Base-by-base conservation (phyloP, 257 asterid genomes). In the Nicotiana knightiana region DNA sequence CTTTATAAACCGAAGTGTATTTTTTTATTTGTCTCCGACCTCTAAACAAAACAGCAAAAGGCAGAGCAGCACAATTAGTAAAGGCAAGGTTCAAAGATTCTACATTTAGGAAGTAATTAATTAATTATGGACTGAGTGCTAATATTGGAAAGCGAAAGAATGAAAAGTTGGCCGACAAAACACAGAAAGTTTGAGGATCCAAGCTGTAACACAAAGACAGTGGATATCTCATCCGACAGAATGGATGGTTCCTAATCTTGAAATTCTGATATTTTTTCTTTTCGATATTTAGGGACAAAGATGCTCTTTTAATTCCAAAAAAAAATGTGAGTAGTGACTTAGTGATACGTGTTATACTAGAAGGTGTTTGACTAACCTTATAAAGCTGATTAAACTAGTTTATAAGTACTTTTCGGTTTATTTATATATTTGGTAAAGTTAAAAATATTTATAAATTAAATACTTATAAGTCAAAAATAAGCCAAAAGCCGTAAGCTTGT, bases 231-330 rank as follows among this genome's bases (percentile, higher is more conserved):
- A 16, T 64, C 32, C 63, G 83, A 80, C 77, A 80, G 46, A 64
- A 83, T 24, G 79, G 82, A 83, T 83, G 85, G 85, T 83, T 78
- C 85, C 77, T 64, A 77, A 26, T 4, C 77, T 64, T 32, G 59
- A 55, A 21, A 15, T 64, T 9, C 54, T 33, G 67, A 53, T 76
- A 76, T 48, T 83, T 82, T 76, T 26, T 4, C 37, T 82, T 59
- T 62, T 4, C 16, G 12, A 48, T 66, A 67, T 81, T 58, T n/a
- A 10, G 80, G 79, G 37, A 58, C 15, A 55, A 39, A 71, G 21
- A 46, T 71, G 78, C 59, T n/a, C 21, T 11, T n/a, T 68, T n/a
- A 18, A 35, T 5, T 28, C 30, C 51, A 26, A 57, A 26, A 73
- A 26, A 73, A 73, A 28, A 9, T 61, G 67, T 32, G 32, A 46